These are phyloP conservation scores for Cordyceps sp. DNA, from an alignment of 2,329 filamentous ascomycete genomes.

Conservation along the genomic window DNA sequence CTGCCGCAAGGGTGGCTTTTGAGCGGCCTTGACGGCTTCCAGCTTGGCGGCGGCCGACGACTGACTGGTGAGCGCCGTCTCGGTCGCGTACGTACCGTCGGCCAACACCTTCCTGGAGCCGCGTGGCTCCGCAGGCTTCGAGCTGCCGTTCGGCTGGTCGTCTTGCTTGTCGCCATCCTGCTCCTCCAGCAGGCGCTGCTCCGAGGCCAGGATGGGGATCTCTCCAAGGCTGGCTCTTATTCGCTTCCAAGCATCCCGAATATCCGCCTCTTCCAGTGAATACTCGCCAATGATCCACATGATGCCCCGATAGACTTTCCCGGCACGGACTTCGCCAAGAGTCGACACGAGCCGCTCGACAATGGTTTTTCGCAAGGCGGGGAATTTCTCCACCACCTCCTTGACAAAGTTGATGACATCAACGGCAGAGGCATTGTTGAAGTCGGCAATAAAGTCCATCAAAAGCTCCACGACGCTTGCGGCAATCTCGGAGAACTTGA, in stretches of 20 bases:
- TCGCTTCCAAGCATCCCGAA: slow-evolving; percentile 90
- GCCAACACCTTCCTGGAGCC: slow-evolving; percentile 85
- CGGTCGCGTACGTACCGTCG: slow-evolving; percentile 93
- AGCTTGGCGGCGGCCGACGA: slow-evolving; percentile 79
- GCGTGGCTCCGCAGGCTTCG: slow-evolving; percentile 58
- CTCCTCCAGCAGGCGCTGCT: slow-evolving; percentile 81
- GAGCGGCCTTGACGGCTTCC: slow-evolving; percentile 90
- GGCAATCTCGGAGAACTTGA: slow-evolving; percentile 97
- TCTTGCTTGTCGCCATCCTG: slow-evolving; percentile 52
- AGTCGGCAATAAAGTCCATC: slow-evolving; percentile 98
- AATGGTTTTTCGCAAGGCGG: slow-evolving; percentile 71
- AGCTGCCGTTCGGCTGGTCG: slow-evolving; percentile 62
- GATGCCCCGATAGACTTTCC: slow-evolving; percentile 92
- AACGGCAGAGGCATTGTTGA: slow-evolving; percentile 90
- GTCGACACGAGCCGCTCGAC: slow-evolving; percentile 80
- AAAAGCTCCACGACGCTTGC: slow-evolving; percentile 90
- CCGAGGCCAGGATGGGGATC: slow-evolving; percentile 89
- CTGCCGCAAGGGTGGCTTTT: slow-evolving; percentile 87
- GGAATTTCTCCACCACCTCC: slow-evolving; percentile 97
- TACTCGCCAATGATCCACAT: slow-evolving; percentile 98
- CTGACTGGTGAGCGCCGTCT: slow-evolving; percentile 87
- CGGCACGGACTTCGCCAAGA: slow-evolving; percentile 80
- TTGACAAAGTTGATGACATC: slow-evolving; percentile 98
- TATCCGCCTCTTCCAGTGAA: slow-evolving; percentile 82
- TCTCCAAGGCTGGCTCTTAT: slow-evolving; percentile 89